These are phyloP conservation scores for Metschnikowia kunwiensis DNA, from an alignment of 805 yeast genomes.

Conservation along the genomic window DNA sequence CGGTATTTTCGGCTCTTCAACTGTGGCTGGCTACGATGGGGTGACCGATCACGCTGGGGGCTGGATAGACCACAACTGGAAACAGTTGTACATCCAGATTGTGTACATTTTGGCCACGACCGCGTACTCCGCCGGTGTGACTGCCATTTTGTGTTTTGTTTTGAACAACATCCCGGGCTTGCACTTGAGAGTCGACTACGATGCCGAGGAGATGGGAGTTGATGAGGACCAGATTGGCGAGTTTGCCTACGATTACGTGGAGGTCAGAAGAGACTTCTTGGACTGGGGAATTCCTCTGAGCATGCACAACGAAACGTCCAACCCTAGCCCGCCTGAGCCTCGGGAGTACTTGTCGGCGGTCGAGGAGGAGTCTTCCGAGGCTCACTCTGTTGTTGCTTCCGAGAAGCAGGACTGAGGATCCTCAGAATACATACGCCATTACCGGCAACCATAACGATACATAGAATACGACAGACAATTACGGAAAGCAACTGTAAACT, in stretches of 20 bases:
- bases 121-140: constrained; percentile 74
- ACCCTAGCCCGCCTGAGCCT: constrained; percentile 6
- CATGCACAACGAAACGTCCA: constrained; percentile 8
- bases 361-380: constrained; percentile 12
- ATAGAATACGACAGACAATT: too few species aligned
- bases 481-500: too few species aligned
- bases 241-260: constrained; percentile 98
- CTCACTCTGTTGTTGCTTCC: constrained; percentile 6
- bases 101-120: constrained; percentile 74
- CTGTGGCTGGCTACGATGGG: constrained; percentile 90
- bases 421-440: background rate
- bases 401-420: constrained; percentile 14
- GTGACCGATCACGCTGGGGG: constrained; percentile 84
- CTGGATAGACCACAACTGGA: constrained; percentile 87
- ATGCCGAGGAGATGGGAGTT: constrained; percentile 84
- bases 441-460: too few species aligned
- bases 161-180: constrained; percentile 80
- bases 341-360: constrained; percentile 13
- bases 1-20: constrained; percentile 81
- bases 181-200: constrained; percentile 73
- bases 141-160: constrained; percentile 70
- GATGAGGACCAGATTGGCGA: constrained; percentile 98
- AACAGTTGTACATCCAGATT: constrained; percentile 85
- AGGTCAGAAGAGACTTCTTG: constrained; percentile 87
- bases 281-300: constrained; percentile 40